Percentiles rank a stretch among this genome's conserved stretches.
phyloP scores from a whole-genome alignment of 306 rosid species.

The Casuarina glauca region DNA sequence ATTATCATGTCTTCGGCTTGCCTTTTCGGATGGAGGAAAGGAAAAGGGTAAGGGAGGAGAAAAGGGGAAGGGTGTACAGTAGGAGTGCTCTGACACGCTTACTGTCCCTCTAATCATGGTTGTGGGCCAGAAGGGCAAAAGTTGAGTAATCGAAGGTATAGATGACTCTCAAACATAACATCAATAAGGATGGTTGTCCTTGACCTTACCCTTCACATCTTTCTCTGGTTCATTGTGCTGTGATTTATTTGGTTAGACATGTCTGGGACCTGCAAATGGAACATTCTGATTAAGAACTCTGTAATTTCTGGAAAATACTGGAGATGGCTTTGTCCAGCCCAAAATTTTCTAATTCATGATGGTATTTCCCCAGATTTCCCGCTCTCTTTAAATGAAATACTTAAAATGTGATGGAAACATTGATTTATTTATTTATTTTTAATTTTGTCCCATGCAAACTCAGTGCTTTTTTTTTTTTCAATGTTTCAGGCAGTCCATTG shows the following conservation, averaged over 20 bases:
- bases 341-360: background rate
- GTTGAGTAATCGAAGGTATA: background rate
- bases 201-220: background rate
- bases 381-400: background rate
- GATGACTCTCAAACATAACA: background rate
- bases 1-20: background rate
- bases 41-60: background rate
- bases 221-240: background rate
- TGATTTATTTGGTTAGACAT: background rate
- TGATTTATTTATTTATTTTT: background rate
- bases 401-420: background rate
- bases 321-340: background rate
- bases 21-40: background rate
- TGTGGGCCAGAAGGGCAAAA: background rate
- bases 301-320: background rate
- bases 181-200: background rate
- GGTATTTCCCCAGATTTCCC: background rate
- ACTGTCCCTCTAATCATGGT: background rate
- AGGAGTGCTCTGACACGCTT: background rate
- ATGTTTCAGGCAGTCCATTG: conserved; percentile 89
- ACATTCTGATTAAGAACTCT: background rate
- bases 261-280: conserved; percentile 6
- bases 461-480: background rate
- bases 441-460: conserved; percentile 7
- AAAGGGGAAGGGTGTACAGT: background rate